Conservation (phyloP, 1,284 basidiomycete species). For the Ceratobasidium sp. region DNA sequence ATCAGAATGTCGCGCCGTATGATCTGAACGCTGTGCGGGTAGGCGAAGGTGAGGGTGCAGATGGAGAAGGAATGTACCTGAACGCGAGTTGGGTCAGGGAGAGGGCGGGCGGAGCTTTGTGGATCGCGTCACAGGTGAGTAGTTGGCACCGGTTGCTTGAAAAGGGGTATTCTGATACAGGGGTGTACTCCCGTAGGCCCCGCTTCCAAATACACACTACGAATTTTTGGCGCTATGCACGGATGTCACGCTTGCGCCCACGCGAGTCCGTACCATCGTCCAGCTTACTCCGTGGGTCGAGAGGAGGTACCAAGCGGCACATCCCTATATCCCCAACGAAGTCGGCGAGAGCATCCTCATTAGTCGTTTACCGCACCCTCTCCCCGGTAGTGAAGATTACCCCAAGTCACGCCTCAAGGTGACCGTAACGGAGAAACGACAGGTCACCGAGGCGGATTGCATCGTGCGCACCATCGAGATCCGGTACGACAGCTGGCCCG, state of each 20-base stretch:
- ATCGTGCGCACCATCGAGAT: constrained; percentile 60
- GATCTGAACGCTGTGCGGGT: constrained; percentile 80
- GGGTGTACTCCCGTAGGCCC: constrained; percentile 62
- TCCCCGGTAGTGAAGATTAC: constrained; percentile 58
- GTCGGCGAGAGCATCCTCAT: constrained; percentile 70
- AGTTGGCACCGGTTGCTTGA: constrained; percentile 3
- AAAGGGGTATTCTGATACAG: not conserved
- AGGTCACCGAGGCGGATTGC: constrained; percentile 69
- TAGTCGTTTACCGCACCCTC: constrained; percentile 60
- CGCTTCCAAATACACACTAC: constrained; percentile 75
- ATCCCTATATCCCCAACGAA: constrained; percentile 76
- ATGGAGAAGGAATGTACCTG: constrained; percentile 66
- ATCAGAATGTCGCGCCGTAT: constrained; percentile 82
- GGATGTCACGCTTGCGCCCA: constrained; percentile 44
- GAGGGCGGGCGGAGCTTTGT: constrained; percentile 76
- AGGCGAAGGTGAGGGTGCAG: constrained; percentile 36
- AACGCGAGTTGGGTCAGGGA: constrained; percentile 89
- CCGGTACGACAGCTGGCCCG: constrained; percentile 56
- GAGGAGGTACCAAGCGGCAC: constrained; percentile 75
- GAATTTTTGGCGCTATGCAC: constrained; percentile 78
- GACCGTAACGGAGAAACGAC: constrained; percentile 48
- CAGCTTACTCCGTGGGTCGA: constrained; percentile 82
- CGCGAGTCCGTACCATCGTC: constrained; percentile 76
- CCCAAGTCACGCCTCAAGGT: constrained; percentile 69
- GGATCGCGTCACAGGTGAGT: constrained; percentile 79